Conservation (phyloP, 2,329 filamentous ascomycete genomes). For the Pestalotiopsis fici region DNA sequence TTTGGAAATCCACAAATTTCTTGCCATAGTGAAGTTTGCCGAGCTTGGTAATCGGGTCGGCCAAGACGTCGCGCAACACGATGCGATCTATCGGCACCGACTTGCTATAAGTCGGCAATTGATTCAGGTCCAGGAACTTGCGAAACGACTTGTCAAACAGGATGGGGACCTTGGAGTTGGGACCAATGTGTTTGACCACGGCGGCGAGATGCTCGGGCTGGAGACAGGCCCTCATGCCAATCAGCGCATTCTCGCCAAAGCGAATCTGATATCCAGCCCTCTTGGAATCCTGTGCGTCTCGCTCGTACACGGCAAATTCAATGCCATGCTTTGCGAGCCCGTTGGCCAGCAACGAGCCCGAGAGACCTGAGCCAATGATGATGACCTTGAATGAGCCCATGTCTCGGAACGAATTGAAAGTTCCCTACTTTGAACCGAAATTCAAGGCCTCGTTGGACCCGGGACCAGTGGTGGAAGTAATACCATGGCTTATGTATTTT, state of each 20-base stretch:
- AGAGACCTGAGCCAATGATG: conserved; percentile 21
- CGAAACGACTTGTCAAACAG: conserved; percentile 11
- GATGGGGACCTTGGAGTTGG: conserved; percentile 11
- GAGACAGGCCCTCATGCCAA: conserved; percentile 20
- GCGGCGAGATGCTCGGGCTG: background rate
- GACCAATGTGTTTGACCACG: conserved; percentile 5
- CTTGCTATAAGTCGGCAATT: conserved; percentile 17
- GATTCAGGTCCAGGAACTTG: conserved; percentile 14
- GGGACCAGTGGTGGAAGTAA: background rate
- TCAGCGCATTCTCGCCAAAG: conserved; percentile 16
- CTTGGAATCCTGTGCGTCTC: conserved; percentile 4
- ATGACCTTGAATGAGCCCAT: conserved; percentile 16
- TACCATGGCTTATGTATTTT: background rate
- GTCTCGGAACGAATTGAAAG: background rate
- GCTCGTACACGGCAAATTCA: conserved; percentile 17
- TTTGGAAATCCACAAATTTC: conserved; percentile 15
- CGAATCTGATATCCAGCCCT: conserved; percentile 21
- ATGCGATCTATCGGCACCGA: conserved; percentile 19
- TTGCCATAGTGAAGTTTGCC: conserved; percentile 14
- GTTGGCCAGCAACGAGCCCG: conserved; percentile 19
- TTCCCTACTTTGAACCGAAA: background rate
- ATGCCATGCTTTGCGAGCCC: conserved; percentile 16
- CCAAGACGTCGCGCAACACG: conserved; percentile 16
- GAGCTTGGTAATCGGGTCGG: conserved; percentile 11
- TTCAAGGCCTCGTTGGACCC: background rate